Percentiles rank a stretch among this genome's conserved stretches.
These are phyloP conservation scores for Pseudozyma tsukubaensis DNA, from an alignment of 1,284 basidiomycete genomes.

Conservation along the genomic window DNA sequence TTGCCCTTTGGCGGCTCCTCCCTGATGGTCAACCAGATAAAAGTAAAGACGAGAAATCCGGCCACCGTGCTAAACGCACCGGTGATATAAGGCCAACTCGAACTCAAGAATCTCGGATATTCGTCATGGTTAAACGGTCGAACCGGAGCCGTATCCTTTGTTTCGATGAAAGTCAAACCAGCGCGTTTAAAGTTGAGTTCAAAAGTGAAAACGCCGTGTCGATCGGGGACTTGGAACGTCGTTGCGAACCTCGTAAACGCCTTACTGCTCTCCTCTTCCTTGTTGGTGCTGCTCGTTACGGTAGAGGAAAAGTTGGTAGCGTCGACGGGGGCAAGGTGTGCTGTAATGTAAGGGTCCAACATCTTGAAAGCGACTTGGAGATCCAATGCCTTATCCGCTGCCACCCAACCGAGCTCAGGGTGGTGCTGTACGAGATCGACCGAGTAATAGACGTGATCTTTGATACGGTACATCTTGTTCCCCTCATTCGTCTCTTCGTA, in stretches of 20 bases:
- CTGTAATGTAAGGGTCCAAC: slow-evolving; percentile 78
- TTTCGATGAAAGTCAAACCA: slow-evolving; percentile 80
- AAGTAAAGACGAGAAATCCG: slow-evolving; percentile 84
- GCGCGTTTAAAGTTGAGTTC: slow-evolving; percentile 86
- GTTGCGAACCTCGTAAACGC: slow-evolving; percentile 75
- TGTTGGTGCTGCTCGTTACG: slow-evolving; percentile 17
- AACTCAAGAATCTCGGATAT: slow-evolving; percentile 90
- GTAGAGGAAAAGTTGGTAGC: slow-evolving; percentile 11
- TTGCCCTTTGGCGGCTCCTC: slow-evolving; percentile 17
- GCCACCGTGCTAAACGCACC: slow-evolving; percentile 87
- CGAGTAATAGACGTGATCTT: slow-evolving; percentile 80
- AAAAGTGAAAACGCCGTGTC: slow-evolving; percentile 98
- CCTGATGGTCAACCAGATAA: slow-evolving; percentile 76
- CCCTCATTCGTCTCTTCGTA: slow-evolving; percentile 70
- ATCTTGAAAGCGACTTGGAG: slow-evolving; percentile 96
- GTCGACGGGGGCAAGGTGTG: slow-evolving; percentile 37
- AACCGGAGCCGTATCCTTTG: slow-evolving; percentile 82
- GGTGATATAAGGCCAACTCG: slow-evolving; percentile 93
- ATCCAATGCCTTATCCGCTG: slow-evolving; percentile 79
- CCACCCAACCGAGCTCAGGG: slow-evolving; percentile 76
- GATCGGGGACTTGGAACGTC: slow-evolving; percentile 87
- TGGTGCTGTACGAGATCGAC: slow-evolving; percentile 78
- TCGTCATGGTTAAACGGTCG: slow-evolving; percentile 94
- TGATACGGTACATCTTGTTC: slow-evolving; percentile 81
- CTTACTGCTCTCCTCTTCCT: slow-evolving; percentile 6